Evolutionary conservation across 805 yeast species (phyloP), one percentile per base, ranked within the genome.

Genomic region (Wickerhamiella australiensis): DNA sequence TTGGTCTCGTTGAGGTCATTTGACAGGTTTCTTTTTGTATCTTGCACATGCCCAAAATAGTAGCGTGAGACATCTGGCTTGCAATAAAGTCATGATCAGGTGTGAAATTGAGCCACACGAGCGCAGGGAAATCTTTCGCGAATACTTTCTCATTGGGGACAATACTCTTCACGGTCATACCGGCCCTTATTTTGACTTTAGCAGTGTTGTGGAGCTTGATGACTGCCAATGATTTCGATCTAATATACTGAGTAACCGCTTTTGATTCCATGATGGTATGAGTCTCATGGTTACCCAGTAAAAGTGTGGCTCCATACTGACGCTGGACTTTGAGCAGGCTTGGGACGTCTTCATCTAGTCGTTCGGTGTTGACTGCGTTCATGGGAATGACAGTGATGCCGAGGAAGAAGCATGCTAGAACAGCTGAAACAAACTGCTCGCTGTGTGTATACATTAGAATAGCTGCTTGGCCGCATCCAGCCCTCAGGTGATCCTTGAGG

Each of bases 11-110:
- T 36, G 83, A 75, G 12, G 80, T 73, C 66, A 92, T 71, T 53
- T 85, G 90, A 59, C 95, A 85, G 0, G 97, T 90, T 61, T 90
- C 96, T 57, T 92, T 90, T 60, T 86, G 74, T 18, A 85, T 83
- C 59, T 88, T 86, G 65, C 96, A 87, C 63, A 85, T 75, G 2
- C 85, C 81, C 56, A 88, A 65, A 11, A 92, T 68, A 46, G 77
- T 74, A 37, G 72, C 67, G 61, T 84, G 92, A 21, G 77, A 78
- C 53, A 76, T 64, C 17, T 68, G 68, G 44, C 61, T 69, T 0
- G 82, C 85, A 0, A 76, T 71, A 50, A 83, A 70, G 17, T 76
- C 71, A 57, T 82, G 82, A 58, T 86, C 95, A 0, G 87, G 71
- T 0, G 84, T 76, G 71, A 79, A 80, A 54, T 77, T 71, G 13